Evolutionary conservation across 495 filamentous ascomycete genomes (phyloP).

Genomic region (Penicillium pancosmium): DNA sequence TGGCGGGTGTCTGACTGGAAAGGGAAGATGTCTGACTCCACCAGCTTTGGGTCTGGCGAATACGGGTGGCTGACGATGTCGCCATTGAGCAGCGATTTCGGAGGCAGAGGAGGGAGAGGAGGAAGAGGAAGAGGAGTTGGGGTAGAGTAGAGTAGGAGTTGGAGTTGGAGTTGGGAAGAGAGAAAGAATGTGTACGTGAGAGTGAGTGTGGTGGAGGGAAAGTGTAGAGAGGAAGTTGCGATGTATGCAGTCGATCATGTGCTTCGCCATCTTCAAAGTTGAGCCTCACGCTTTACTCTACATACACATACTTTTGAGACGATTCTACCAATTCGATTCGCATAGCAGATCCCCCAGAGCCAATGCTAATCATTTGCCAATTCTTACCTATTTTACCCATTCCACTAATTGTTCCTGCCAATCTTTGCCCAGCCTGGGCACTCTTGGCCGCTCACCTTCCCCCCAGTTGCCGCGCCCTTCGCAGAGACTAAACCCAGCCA

Average conservation of each 20-base stretch:
- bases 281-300: no score
- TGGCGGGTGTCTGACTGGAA: slow-evolving; percentile 9
- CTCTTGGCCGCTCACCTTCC: not conserved
- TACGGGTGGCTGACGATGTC: slow-evolving; percentile 15
- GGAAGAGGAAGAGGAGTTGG: not conserved
- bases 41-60: not conserved
- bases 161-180: no score
- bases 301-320: no score
- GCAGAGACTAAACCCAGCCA: not conserved
- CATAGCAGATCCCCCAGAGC: no score
- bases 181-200: not conserved
- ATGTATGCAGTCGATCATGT: no score
- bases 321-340: no score
- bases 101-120: not conserved
- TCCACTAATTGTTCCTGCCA: not conserved
- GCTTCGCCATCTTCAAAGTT: no score
- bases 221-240: no score
- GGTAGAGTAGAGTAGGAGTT: not conserved
- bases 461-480: slow-evolving; percentile 1
- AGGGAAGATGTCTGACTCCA: not conserved
- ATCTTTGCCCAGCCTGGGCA: not conserved
- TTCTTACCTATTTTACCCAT: not conserved
- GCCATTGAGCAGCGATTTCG: slow-evolving; percentile 7
- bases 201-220: no score
- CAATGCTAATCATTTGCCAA: not conserved